Evolutionary conservation across 768 basidiomycete species (phyloP), one percentile per base, ranked within the genome.

Genomic region (Tulasnella sp.): DNA sequence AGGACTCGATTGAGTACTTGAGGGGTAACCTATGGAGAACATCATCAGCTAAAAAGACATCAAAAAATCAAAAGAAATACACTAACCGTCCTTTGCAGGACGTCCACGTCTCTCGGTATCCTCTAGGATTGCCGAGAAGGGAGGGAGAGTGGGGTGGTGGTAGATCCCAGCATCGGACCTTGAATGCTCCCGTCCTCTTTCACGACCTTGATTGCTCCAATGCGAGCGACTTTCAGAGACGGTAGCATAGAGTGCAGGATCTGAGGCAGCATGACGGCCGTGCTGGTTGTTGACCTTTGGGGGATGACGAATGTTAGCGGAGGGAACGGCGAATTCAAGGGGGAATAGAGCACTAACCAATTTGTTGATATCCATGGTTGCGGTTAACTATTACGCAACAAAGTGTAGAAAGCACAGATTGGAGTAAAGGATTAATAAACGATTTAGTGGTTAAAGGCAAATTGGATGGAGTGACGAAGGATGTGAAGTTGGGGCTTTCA

Each of bases 291-390:
- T 5, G 31, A 22, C 12, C 19, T 22, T 9, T 10, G 10, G 9
- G 9, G 40, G 9, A 10, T 42, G 37, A 40, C n/a, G 35, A 20
- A 10, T 15, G 9, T n/a, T n/a, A n/a, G n/a, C n/a, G n/a, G n/a
- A n/a, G n/a, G n/a, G n/a, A n/a, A n/a, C n/a, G n/a, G n/a, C n/a
- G n/a, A n/a, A n/a, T n/a, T n/a, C n/a, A n/a, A n/a, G n/a, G n/a
- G n/a, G n/a, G n/a, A n/a, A n/a, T n/a, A n/a, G 34, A 8, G 2
- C 4, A 49, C 49, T 13, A 20, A 51, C 49, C 8, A 51, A n/a
- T 51, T 51, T 51, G 22, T 42, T 28, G 27, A 51, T 51, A 16
- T 51, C 49, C 49, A 51, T 51, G 22, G 39, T n/a, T n/a, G n/a
- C n/a, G n/a, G n/a, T n/a, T n/a, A n/a, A n/a, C n/a, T n/a, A n/a